Percentiles rank a stretch among this genome's conserved stretches.
phyloP scores from a whole-genome alignment of 108 stramenopile species.

The Cyclotella choctawhatcheeana region DNA sequence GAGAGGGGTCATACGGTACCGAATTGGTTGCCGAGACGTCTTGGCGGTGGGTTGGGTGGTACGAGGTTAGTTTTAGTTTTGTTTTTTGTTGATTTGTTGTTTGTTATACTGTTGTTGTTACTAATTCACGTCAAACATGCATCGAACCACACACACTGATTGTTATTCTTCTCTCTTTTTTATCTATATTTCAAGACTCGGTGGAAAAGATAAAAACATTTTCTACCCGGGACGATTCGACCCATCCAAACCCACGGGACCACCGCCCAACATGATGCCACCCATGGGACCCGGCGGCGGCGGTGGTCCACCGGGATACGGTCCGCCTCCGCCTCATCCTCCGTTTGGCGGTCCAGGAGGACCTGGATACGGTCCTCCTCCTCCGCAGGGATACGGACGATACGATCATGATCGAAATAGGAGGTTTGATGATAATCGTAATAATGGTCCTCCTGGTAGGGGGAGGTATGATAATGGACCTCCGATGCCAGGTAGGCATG shows the following conservation, averaged over 20 bases:
- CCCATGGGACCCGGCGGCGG: constrained; percentile 26
- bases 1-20: constrained; percentile 98
- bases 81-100: not conserved
- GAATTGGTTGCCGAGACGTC: constrained; percentile 87
- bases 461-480: constrained; percentile 29
- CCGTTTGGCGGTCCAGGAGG: not conserved
- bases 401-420: constrained; percentile 17
- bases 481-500: constrained; percentile 12
- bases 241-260: constrained; percentile 49
- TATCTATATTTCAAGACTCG: constrained; percentile 42
- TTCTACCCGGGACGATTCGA: constrained; percentile 72
- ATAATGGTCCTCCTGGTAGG: constrained; percentile 34
- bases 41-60: constrained; percentile 93
- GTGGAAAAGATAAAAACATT: constrained; percentile 74
- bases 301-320: constrained; percentile 40
- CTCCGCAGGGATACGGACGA: constrained; percentile 40
- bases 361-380: constrained; percentile 9
- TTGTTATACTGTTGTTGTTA: too few relatives aligned
- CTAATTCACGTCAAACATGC: too few relatives aligned
- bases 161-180: too few relatives aligned
- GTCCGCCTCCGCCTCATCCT: not conserved
- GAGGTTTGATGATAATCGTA: constrained; percentile 54
- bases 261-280: constrained; percentile 11
- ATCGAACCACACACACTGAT: not conserved
- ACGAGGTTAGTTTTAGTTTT: constrained; percentile 60